Evolutionary conservation across 495 filamentous ascomycete species (phyloP), one percentile per base, ranked within the genome.

Genomic region (Penicillium nucicola): DNA sequence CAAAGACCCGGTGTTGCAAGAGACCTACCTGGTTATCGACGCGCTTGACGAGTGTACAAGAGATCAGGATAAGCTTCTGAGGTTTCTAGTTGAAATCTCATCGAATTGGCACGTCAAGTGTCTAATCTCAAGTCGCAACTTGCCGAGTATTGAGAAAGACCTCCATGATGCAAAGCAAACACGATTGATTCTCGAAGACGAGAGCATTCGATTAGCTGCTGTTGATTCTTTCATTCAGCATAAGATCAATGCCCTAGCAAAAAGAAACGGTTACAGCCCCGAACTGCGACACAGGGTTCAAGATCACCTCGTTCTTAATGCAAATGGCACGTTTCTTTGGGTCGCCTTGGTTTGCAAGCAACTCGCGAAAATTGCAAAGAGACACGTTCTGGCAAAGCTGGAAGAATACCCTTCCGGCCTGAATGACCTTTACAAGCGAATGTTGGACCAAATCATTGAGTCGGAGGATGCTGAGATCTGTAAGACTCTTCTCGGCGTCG

Each of bases 11-110:
- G 4, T 9, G 3, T 45, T 73, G 33, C 42, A 50, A 1, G 52
- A 32, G 3, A 61, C 60, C 1, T 71, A 71, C 48, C 36, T 76
- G 40, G 46, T 79, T 3, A 61, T 80, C 41, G 74, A 81, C 57
- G 75, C 75, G 1, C 69, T 81, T 13, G 71, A 79, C 55, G 77
- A 79, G 58, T 79, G 74, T 43, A 53, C 48, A 6, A 42, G 30
- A 7, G 66, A 57, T 25, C 46, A 56, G 37, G 11, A 34, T 4
- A 25, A 61, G 7, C 61, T 76, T 42, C 58, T 75, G 17, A n/a
- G 62, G 10, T 42, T 75, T 18, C 62, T 77, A 39, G 38, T 46
- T 15, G 17, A 66, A 23, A 8, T 32, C 12, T 45, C 41, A 7
- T 51, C 52, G 0, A 4, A 23, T 13, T 39, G 48, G 36, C 45